phyloP scores from a whole-genome alignment of 257 asterid species.

The Hygrophila difformis region DNA sequence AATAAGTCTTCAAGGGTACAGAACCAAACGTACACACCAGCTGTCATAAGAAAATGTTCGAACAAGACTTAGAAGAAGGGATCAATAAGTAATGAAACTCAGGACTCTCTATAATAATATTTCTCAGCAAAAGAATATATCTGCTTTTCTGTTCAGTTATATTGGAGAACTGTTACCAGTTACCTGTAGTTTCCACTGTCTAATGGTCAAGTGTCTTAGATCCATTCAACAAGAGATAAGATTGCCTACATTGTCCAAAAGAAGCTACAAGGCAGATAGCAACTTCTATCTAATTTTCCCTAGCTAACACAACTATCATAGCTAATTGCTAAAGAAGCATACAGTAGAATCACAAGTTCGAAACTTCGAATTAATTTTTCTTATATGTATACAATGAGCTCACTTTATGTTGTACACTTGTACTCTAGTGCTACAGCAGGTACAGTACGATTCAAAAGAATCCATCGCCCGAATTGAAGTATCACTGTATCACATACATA shows the following conservation, averaged over 20 bases:
- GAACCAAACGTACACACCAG: constrained; percentile 93
- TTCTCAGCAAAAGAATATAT: neutral
- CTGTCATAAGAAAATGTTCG: constrained; percentile 3
- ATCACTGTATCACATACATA: too few species aligned
- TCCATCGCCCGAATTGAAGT: too few species aligned
- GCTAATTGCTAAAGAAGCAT: constrained; percentile 1
- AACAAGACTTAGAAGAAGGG: neutral
- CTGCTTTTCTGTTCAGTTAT: neutral
- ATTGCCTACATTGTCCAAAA: neutral
- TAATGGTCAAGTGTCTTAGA: too few species aligned
- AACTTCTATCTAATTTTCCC: neutral
- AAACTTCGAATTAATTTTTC: constrained; percentile 1
- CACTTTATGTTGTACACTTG: too few species aligned
- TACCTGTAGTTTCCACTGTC: too few species aligned
- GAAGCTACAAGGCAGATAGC: constrained; percentile 3
- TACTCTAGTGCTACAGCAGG: constrained; percentile 14
- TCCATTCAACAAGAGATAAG: constrained; percentile 1
- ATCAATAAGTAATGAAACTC: neutral
- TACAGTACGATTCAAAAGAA: neutral
- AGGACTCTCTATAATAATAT: neutral
- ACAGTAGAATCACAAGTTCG: neutral
- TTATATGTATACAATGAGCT: neutral
- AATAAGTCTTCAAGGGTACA: constrained; percentile 86
- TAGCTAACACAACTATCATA: constrained; percentile 5
- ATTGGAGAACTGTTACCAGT: too few species aligned